Conservation (phyloP, 2,329 filamentous ascomycete genomes). For the Cadophora sp. region DNA sequence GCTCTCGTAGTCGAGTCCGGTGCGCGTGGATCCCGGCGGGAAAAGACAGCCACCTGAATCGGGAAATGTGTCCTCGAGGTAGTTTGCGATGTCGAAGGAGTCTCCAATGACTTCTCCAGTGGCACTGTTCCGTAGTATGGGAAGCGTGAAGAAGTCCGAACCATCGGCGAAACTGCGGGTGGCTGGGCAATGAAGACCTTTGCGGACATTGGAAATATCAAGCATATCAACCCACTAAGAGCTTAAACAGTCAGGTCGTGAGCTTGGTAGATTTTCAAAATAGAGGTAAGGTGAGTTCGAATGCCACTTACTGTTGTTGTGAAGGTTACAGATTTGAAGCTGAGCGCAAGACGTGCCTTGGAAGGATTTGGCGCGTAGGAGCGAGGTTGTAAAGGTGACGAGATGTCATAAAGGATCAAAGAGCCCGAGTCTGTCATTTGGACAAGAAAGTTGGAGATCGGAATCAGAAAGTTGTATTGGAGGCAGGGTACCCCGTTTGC, state of each 20-base stretch:
- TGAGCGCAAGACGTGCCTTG: slow-evolving; percentile 57
- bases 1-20: slow-evolving; percentile 49
- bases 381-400: slow-evolving; percentile 19
- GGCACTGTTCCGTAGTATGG: slow-evolving; percentile 57
- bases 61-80: slow-evolving; percentile 17
- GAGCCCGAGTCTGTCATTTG: background rate
- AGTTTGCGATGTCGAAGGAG: slow-evolving; percentile 67
- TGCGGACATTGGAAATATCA: slow-evolving; percentile 57
- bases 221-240: slow-evolving; percentile 56
- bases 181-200: slow-evolving; percentile 52
- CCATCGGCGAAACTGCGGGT: slow-evolving; percentile 63
- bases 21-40: background rate
- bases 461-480: background rate
- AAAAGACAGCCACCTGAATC: slow-evolving; percentile 15
- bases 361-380: slow-evolving; percentile 52
- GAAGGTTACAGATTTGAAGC: slow-evolving; percentile 56
- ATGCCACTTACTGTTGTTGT: slow-evolving; percentile 42
- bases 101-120: slow-evolving; percentile 58
- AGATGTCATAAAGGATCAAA: slow-evolving; percentile 26
- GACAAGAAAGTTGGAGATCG: no score
- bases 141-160: slow-evolving; percentile 64
- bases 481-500: background rate
- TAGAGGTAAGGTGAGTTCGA: background rate
- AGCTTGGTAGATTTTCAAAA: background rate
- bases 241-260: background rate